phyloP scores from a whole-genome alignment of 805 yeast genomes.

The Trichomonascus vanleenenianus region DNA sequence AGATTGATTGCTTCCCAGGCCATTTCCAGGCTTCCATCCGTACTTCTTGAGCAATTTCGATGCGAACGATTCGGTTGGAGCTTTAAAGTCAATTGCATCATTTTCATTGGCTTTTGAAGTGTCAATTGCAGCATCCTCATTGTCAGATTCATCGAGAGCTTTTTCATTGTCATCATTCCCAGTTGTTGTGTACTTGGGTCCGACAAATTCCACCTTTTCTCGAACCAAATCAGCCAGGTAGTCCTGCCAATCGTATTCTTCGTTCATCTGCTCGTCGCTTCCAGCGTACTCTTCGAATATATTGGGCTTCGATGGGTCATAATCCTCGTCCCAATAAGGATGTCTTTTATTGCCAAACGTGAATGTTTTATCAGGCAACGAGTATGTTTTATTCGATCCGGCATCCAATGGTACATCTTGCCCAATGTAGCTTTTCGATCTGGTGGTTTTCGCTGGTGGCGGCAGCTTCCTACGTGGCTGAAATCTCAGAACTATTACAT shows the following conservation, averaged over 20 bases:
- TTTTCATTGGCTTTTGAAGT: too few relatives aligned
- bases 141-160: not conserved
- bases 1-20: conserved; percentile 8
- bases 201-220: not conserved
- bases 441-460: not conserved
- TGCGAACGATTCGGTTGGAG: conserved; percentile 4
- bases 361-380: not conserved
- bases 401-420: not conserved
- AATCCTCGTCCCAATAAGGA: conserved; percentile 12
- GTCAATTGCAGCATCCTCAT: too few relatives aligned
- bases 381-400: too few relatives aligned
- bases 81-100: too few relatives aligned
- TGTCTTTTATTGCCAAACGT: not conserved
- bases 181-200: not conserved
- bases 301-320: conserved; percentile 15
- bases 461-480: conserved; percentile 1
- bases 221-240: conserved; percentile 6
- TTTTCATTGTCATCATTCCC: not conserved
- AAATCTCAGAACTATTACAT: conserved; percentile 1
- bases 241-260: conserved; percentile 15
- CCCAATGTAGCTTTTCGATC: not conserved
- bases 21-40: conserved; percentile 19
- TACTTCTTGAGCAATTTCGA: conserved; percentile 8
- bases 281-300: conserved; percentile 4
- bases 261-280: conserved; percentile 9